These are phyloP conservation scores for Paspalum vaginatum DNA, from an alignment of 176 grass and related monocot species.

Conservation along the genomic window DNA sequence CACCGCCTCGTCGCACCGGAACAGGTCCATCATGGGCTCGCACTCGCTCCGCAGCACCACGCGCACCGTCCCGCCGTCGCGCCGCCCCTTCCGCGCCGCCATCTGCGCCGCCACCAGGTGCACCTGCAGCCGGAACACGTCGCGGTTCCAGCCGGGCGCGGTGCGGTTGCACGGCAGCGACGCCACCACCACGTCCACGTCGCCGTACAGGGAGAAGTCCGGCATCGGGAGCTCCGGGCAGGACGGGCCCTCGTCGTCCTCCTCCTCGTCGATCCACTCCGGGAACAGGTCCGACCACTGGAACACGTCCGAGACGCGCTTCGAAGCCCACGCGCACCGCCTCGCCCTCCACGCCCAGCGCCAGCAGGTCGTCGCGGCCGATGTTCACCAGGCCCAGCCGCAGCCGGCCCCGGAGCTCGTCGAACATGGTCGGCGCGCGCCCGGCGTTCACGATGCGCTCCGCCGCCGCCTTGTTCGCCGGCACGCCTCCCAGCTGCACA, in stretches of 20 bases:
- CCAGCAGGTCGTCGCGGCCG: slow-evolving; percentile 42
- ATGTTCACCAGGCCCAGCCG: slow-evolving; percentile 82
- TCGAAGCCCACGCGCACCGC: slow-evolving; percentile 56
- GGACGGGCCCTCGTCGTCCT: slow-evolving; percentile 57
- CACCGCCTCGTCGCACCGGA: slow-evolving; percentile 78
- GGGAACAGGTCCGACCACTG: slow-evolving; percentile 83
- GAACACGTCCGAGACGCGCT: slow-evolving; percentile 56
- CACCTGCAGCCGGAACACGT: slow-evolving; percentile 86
- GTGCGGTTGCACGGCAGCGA: slow-evolving; percentile 62
- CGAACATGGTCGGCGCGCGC: slow-evolving; percentile 57
- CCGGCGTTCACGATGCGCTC: slow-evolving; percentile 60
- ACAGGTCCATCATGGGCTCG: slow-evolving; percentile 93
- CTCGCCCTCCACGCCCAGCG: slow-evolving; percentile 59
- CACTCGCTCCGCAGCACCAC: slow-evolving; percentile 70
- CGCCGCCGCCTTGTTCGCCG: slow-evolving; percentile 52
- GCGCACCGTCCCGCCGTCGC: slow-evolving; percentile 47
- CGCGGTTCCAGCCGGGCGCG: slow-evolving; percentile 56
- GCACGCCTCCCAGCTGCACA: slow-evolving; percentile 46
- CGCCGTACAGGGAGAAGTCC: slow-evolving; percentile 48
- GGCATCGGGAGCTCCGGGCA: slow-evolving; percentile 95
- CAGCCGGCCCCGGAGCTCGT: slow-evolving; percentile 44
- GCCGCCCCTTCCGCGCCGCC: slow-evolving; percentile 50
- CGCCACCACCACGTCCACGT: slow-evolving; percentile 74
- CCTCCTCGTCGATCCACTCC: slow-evolving; percentile 95
- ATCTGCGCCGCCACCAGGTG: slow-evolving; percentile 67